Evolutionary conservation across 2,329 filamentous ascomycete species (phyloP), one percentile per base, ranked within the genome.

Genomic region (Anthostomella pinea): DNA sequence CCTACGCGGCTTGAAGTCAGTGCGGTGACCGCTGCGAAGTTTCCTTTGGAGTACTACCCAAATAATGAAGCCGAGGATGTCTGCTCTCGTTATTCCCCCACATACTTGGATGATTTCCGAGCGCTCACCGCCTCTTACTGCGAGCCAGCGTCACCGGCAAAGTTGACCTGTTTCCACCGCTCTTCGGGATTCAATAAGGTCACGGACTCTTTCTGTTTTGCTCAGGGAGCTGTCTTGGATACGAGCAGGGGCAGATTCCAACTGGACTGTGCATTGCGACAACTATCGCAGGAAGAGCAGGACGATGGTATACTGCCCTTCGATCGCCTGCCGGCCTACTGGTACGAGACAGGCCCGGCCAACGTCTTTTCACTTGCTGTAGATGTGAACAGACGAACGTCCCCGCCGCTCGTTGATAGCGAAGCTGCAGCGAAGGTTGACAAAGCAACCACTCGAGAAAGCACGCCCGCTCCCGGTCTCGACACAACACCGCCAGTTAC

Each of bases 191-290:
- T 39, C 9, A 22, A 36, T 16, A 19, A 18, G 5, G 39, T 30
- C 16, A 43, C 36, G 5, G 40, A 43, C 29, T 39, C 40, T 16
- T 30, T 43, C 21, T 39, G 40, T 27, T 33, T 32, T 39, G 36
- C 21, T 9, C 28, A 39, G 15, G 36, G 36, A 4, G 40, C 40
- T 19, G 13, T 19, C 13, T 18, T 43, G 20, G 21, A 43, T 15
- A 16, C 26, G n/a, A 4, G 28, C 11, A 6, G 19, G 6, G 20
- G 16, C 3, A 39, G 30, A 16, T 39, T 43, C 16, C 33, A 36
- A 5, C 18, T 43, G 8, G 25, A 39, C 30, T 43, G 40, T 17
- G 20, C 10, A 13, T 16, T 43, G 19, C 33, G 40, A 20, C n/a
- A 33, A 11, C 30, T 43, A 6, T 36, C 40, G 3, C 23, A 39